These are phyloP conservation scores for Diaporthe citri DNA, from an alignment of 2,329 filamentous ascomycete species.

Conservation along the genomic window DNA sequence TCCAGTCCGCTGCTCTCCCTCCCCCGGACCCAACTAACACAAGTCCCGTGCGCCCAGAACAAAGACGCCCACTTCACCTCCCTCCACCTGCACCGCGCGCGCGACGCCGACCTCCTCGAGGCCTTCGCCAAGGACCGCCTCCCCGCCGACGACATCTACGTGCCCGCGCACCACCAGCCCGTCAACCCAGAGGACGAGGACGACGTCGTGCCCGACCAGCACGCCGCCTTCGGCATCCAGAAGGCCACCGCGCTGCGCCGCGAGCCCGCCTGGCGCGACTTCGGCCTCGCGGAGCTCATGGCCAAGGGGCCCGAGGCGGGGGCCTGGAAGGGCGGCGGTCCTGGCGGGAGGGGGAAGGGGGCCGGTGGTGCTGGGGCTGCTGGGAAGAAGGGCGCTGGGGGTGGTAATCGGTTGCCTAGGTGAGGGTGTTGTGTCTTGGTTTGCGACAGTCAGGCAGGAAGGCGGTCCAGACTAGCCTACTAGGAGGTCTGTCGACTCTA, in stretches of 20 bases:
- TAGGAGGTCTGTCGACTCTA: background rate
- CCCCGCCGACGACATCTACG: slow-evolving; percentile 84
- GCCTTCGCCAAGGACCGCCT: slow-evolving; percentile 79
- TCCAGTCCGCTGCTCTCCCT: too few relatives aligned
- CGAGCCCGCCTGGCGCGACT: slow-evolving; percentile 83
- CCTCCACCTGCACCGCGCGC: slow-evolving; percentile 79
- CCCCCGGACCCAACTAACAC: background rate
- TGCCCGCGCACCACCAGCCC: slow-evolving; percentile 83
- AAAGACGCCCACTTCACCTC: slow-evolving; percentile 83
- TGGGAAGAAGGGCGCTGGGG: slow-evolving; percentile 19
- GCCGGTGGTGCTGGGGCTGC: slow-evolving; percentile 22
- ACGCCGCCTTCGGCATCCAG: slow-evolving; percentile 88
- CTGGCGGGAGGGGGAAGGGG: slow-evolving; percentile 21
- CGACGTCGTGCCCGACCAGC: slow-evolving; percentile 88
- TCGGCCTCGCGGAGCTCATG: slow-evolving; percentile 80
- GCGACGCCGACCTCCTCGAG: slow-evolving; percentile 84
- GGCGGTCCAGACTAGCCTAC: background rate
- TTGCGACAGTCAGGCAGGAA: background rate
- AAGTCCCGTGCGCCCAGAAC: slow-evolving; percentile 52
- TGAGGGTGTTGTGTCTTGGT: background rate
- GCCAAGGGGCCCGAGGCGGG: slow-evolving; percentile 64
- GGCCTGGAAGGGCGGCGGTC: slow-evolving; percentile 42
- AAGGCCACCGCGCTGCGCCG: slow-evolving; percentile 79
- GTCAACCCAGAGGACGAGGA: slow-evolving; percentile 91
- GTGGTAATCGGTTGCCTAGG: slow-evolving; percentile 6